These are phyloP conservation scores for Gilbertella persicaria DNA, from an alignment of 371 early-diverging fungal genomes.

Conservation along the genomic window DNA sequence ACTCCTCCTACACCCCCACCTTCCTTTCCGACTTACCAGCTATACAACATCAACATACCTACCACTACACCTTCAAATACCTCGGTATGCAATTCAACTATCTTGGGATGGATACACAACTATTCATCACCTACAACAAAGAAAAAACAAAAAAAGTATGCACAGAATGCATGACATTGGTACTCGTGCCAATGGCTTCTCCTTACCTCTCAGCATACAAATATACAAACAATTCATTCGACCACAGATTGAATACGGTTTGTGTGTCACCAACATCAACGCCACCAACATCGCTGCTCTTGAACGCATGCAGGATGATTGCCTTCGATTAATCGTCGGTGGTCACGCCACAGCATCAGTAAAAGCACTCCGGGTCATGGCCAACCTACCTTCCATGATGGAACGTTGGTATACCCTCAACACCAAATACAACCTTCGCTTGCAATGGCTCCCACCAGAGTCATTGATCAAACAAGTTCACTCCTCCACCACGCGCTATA, in stretches of 20 bases:
- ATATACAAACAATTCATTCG: conserved; percentile 4
- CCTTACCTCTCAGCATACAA: not conserved
- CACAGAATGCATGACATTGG: not conserved
- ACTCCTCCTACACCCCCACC: not conserved
- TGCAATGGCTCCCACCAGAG: not conserved
- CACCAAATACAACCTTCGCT: not conserved
- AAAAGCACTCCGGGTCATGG: not conserved
- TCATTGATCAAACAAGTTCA: not conserved
- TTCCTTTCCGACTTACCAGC: not conserved
- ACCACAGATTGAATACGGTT: conserved; percentile 6
- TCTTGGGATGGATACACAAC: conserved; percentile 8
- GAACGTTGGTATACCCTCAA: not conserved
- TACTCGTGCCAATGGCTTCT: not conserved
- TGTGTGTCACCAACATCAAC: not conserved
- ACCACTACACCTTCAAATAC: conserved; percentile 5
- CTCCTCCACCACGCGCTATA: not conserved
- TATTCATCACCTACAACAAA: not conserved
- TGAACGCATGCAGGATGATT: conserved; percentile 4
- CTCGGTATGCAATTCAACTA: conserved; percentile 11
- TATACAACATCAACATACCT: no score
- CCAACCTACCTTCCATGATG: not conserved
- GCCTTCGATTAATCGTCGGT: conserved; percentile 7
- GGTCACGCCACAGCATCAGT: not conserved
- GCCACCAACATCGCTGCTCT: not conserved
- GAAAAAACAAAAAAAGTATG: not conserved